Evolutionary conservation across 176 grass and related monocot genomes (phyloP), one percentile per base, ranked within the genome.

Genomic region (Musa troglodytarum): DNA sequence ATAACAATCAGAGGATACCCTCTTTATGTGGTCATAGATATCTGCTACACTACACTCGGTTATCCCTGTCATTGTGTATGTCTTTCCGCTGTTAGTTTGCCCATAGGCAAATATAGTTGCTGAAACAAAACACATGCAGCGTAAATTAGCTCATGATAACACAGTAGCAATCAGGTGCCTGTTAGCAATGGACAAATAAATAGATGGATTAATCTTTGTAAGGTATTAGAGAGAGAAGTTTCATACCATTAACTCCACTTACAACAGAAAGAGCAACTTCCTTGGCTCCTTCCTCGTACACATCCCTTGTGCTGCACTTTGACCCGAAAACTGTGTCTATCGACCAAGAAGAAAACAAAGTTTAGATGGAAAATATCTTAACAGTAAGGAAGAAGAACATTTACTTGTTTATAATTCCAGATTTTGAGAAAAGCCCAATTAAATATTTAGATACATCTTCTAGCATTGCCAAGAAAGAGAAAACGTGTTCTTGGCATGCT

Each of bases 71-170:
- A 97, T 97, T 2, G 93, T 97, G 72, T 92, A 90, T 11, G 93
- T 97, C 81, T 97, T 97, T 65, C 93, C 93, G 67, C 93, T 97
- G 77, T 90, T 97, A 8, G 93, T 97, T 79, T 97, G 93, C 1
- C 93, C 93, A 68, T 97, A 97, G 1, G 93, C 90, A 68, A 97
- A 97, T 68, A 97, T 88, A 75, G 90, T 97, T 19, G 93, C 93
- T 97, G 78, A 87, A 75, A 88, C 63, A 55, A 59, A 83, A 81
- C 64, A 57, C 50, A 83, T 68, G 54, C 14, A 22, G 22, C 8
- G 72, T 28, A 82, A 53, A 13, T 68, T 59, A 83, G 34, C 69
- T 17, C 21, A 75, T 57, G 61, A 28, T 76, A 66, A 14, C 26
- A 70, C 17, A 77, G 17, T 52, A 83, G 71, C 12, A 72, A 13